Evolutionary conservation across 139 green algal species (phyloP).

Genomic region (Picochlorum sp.): DNA sequence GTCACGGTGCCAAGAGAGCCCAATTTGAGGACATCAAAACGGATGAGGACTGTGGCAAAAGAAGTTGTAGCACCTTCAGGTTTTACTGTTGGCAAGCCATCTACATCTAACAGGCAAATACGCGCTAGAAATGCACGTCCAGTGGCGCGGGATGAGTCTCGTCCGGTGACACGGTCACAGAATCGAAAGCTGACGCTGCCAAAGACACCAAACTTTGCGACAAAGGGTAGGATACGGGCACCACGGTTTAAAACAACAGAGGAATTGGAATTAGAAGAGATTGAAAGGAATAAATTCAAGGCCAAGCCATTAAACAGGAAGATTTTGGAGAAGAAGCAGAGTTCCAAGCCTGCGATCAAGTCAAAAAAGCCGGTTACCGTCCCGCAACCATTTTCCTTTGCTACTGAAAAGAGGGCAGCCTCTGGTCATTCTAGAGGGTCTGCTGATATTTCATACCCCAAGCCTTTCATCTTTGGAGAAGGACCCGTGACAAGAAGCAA

Average conservation of each 20-base stretch:
- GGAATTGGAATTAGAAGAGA: conserved; percentile 41
- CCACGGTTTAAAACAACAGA: conserved; percentile 43
- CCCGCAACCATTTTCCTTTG: conserved; percentile 40
- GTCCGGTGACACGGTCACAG: neutral
- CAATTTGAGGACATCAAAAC: conserved; percentile 34
- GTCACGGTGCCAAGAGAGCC: conserved; percentile 22
- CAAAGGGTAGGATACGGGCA: conserved; percentile 31
- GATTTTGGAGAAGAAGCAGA: neutral
- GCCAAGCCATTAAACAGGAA: neutral
- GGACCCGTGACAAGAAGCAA: conserved; percentile 3
- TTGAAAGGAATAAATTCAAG: neutral
- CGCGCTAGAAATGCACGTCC: too few species aligned
- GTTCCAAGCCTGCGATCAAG: neutral
- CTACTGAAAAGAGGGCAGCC: conserved; percentile 26
- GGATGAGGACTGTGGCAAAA: conserved; percentile 29
- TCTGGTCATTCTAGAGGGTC: neutral
- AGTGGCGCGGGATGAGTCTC: too few species aligned
- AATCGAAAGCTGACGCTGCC: conserved; percentile 4
- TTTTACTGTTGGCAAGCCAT: conserved; percentile 2
- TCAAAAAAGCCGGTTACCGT: conserved; percentile 31
- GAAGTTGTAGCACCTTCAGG: conserved; percentile 17
- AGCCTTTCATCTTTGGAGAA: conserved; percentile 10
- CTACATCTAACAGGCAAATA: neutral
- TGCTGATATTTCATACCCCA: neutral
- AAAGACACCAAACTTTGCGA: conserved; percentile 32